Evolutionary conservation across 805 yeast genomes (phyloP).

Genomic region (Monosporozyma unispora): DNA sequence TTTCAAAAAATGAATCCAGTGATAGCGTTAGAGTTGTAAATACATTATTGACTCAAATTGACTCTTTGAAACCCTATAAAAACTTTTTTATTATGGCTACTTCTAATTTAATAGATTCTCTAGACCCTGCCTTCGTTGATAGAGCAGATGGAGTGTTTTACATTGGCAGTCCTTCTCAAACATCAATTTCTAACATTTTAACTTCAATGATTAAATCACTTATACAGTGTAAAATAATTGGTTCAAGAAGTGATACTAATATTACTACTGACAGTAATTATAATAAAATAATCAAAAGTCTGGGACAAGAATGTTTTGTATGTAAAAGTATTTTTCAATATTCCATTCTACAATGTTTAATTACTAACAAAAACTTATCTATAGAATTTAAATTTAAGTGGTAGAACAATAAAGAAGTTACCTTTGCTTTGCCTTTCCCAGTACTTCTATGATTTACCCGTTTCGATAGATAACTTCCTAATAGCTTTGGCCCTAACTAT

Average conservation of each 20-base stretch:
- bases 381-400: slow-evolving; percentile 21
- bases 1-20: slow-evolving; percentile 34
- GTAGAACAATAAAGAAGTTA: slow-evolving; percentile 24
- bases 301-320: slow-evolving; percentile 22
- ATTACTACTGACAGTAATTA: slow-evolving; percentile 6
- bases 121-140: slow-evolving; percentile 39
- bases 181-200: slow-evolving; percentile 27
- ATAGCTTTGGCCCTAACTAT: slow-evolving; percentile 18
- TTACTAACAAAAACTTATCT: slow-evolving; percentile 1
- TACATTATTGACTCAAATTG: slow-evolving; percentile 36
- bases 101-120: slow-evolving; percentile 31
- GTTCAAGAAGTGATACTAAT: slow-evolving; percentile 1
- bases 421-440: slow-evolving; percentile 26
- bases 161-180: slow-evolving; percentile 30
- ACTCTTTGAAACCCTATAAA: slow-evolving; percentile 29
- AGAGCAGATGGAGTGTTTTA: slow-evolving; percentile 33
- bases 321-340: slow-evolving; percentile 13
- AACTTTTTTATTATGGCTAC: slow-evolving; percentile 36
- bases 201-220: slow-evolving; percentile 23
- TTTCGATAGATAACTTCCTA: slow-evolving; percentile 17
- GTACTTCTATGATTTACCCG: slow-evolving; percentile 19
- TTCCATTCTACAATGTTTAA: background rate
- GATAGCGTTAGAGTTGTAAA: slow-evolving; percentile 39
- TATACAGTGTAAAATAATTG: slow-evolving; percentile 11
- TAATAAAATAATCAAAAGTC: slow-evolving; percentile 7